Percentiles rank a stretch among this genome's conserved stretches.
Conservation (phyloP, 2,329 filamentous ascomycete genomes). For the Claviceps fusiformis region DNA sequence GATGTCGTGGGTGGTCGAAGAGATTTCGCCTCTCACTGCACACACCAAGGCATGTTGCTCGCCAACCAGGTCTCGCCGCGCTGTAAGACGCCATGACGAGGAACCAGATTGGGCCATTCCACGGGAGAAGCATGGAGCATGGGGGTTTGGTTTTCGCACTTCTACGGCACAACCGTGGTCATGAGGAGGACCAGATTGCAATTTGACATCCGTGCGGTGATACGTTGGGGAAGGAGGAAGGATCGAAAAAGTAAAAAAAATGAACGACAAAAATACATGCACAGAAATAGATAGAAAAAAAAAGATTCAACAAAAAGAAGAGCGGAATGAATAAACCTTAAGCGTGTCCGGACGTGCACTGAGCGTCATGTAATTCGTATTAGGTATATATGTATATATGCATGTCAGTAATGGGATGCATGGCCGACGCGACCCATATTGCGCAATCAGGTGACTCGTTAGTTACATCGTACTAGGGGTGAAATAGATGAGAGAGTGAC, state of each 20-base stretch:
- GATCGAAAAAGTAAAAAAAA: neutral
- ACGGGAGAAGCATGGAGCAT: constrained; percentile 15
- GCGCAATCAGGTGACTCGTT: neutral
- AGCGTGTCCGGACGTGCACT: neutral
- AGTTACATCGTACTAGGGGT: neutral
- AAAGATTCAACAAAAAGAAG: neutral
- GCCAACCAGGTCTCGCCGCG: constrained; percentile 11
- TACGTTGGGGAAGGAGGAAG: neutral
- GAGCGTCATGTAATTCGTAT: neutral
- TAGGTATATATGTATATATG: neutral
- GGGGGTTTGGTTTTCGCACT: constrained; percentile 67
- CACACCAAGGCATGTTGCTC: no score
- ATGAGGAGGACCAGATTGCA: constrained; percentile 73
- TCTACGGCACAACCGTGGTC: constrained; percentile 97
- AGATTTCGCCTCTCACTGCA: no score
- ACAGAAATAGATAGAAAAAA: neutral
- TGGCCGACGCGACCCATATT: neutral
- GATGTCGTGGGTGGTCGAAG: no score
- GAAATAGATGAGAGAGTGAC: neutral
- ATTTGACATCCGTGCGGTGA: constrained; percentile 98
- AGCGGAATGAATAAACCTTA: neutral
- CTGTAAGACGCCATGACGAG: neutral
- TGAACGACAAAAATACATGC: neutral
- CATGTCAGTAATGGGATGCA: neutral
- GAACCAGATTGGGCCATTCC: constrained; percentile 6